Base-by-base conservation (phyloP, 306 rosid genomes). In the Cercis canadensis region DNA sequence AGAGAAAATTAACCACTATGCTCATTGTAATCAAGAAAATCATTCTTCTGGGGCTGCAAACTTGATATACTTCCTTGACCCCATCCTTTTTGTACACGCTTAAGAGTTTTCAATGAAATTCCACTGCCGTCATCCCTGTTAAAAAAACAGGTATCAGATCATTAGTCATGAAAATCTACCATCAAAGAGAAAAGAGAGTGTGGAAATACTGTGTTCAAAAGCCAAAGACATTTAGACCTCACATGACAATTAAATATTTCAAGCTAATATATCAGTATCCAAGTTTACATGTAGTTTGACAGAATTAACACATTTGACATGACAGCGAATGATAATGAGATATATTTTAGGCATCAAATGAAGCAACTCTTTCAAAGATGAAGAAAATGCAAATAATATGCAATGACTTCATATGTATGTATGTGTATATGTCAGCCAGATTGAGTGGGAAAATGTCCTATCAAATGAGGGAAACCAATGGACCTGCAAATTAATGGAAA, bases 31-130 rank as follows among this genome's bases (percentile, higher is more conserved):
- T 85, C 98, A 77, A 74, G 73, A 76, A 51, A 70, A 44, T 82
- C 76, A 49, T 69, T 62, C 52, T 75, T 52, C 76, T 70, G 87
- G 65, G 85, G 81, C 75, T 60, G 89, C 78, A 77, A 77, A 77
- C 81, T 84, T 1, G 75, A 72, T 69, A 90, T 76, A 65, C 75
- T 80, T 62, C 82, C 88, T 78, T 79, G 92, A 70, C 92, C 98
- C 98, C 90, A 90, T 66, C 98, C 97, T 77, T 85, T 90, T 74
- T 86, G 80, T 19, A 88, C 98, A 56, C 85, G 88, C 80, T 77
- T 90, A 9, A 90, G 89, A 67, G 85, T 73, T 83, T 92, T 86
- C 81, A 86, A 67, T 56, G 90, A 89, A 69, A 79, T 68, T 66
- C 84, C 86, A 68, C 88, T 78, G 80, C 92, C 97, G 70, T 77